Base-by-base conservation (phyloP, 495 filamentous ascomycete species). In the Evernia prunastri region DNA sequence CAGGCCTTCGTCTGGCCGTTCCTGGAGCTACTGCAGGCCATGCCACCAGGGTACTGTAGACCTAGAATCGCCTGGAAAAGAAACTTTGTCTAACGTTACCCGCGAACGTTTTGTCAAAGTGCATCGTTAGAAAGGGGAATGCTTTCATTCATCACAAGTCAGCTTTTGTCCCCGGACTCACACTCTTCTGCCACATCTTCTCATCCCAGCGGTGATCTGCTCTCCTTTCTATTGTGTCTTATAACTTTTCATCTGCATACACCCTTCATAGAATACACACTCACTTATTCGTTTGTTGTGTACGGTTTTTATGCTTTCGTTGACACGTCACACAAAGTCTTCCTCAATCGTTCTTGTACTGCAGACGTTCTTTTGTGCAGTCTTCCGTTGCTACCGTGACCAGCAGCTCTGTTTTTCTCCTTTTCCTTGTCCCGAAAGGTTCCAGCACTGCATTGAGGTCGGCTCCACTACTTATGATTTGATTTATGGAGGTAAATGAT, bases 21-120 rank as follows among this genome's bases (percentile, higher is more conserved):
- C 56, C 62, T 63, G 56, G 35, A 51, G 61, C 61, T 63, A 63
- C 61, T 64, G 62, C 62, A 64, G 56, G 62, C 62, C 29, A 58
- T 64, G 62, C 62, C 62, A 40, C 42, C 62, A 59, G 56, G 42
- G 56, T 40, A 64, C 33, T 56, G 56, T 64, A 64, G n/a, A 58
- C 53, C 56, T 33, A 59, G 45, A 51, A 54, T 45, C 56, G 51
- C 29, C 51, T 31, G 18, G 18, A 54, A 54, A 51, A 49, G 17
- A 62, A 51, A 23, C 4, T 45, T 20, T 45, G 20, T 54, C 13
- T 27, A 35, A 45, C 7, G 33, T 33, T 54, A 54, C 51, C 36
- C 61, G 61, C 53, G 17, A 39, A 43, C 27, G 15, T 43, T 57
- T 39, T 57, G 39, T 42, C 47, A n/a, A n/a, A n/a, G n/a, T n/a